phyloP scores from a whole-genome alignment of 805 yeast species.

The Lachancea thermotolerans region DNA sequence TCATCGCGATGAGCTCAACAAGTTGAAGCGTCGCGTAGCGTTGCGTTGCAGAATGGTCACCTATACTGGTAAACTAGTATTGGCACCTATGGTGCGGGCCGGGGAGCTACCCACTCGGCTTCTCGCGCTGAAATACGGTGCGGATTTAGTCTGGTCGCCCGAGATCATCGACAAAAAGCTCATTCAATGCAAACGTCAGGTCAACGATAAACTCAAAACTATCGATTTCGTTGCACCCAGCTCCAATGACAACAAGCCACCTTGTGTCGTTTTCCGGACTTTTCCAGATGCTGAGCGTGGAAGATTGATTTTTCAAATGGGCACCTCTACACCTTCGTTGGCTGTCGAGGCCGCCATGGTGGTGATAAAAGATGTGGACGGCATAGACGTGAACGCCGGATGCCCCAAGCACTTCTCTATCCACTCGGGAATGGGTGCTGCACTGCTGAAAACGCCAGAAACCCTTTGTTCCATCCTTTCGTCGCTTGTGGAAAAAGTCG shows the following conservation, averaged over 20 bases:
- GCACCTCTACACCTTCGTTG: slow-evolving; percentile 72
- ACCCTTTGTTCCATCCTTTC: slow-evolving; percentile 60
- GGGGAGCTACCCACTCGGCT: slow-evolving; percentile 91
- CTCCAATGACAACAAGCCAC: slow-evolving; percentile 38
- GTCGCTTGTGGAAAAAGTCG: slow-evolving; percentile 70
- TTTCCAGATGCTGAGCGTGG: slow-evolving; percentile 54
- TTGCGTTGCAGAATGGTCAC: slow-evolving; percentile 42
- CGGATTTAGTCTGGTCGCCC: slow-evolving; percentile 94
- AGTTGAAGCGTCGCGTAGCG: no score
- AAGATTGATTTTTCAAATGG: slow-evolving; percentile 80
- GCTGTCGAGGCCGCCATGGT: slow-evolving; percentile 85
- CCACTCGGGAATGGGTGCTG: slow-evolving; percentile 98
- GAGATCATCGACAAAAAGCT: slow-evolving; percentile 87
- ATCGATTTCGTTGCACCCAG: slow-evolving; percentile 46
- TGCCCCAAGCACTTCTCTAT: slow-evolving; percentile 95
- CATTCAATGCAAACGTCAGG: slow-evolving; percentile 57
- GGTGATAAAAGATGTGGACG: slow-evolving; percentile 81
- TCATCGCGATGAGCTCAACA: no score
- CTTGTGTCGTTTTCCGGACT: slow-evolving; percentile 68
- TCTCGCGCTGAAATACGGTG: slow-evolving; percentile 74
- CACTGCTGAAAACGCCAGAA: slow-evolving; percentile 76
- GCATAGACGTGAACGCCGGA: slow-evolving; percentile 91
- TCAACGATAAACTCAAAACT: slow-evolving; percentile 50
- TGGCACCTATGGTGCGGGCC: slow-evolving; percentile 96
- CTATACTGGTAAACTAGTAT: slow-evolving; percentile 69